Base-by-base conservation (phyloP, 2,329 filamentous ascomycete species). In the Botrytis hyacinthi region DNA sequence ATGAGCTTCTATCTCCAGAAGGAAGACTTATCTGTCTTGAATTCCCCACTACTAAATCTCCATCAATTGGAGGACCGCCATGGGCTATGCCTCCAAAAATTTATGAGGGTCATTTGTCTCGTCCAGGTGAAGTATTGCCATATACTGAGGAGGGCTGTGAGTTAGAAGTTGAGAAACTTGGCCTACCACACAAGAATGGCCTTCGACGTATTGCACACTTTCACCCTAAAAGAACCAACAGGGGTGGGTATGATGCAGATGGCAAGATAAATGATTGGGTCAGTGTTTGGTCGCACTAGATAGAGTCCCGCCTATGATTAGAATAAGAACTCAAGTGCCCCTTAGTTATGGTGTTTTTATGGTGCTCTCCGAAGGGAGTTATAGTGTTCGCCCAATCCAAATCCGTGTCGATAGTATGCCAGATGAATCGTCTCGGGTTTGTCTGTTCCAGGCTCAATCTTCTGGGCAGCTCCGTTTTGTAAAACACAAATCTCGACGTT, bases 381-480 rank as follows among this genome's bases (percentile, higher is more conserved):
- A 83, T 99, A 99, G 84, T 99, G 96, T 84, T 98, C 96, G 20
- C 96, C 96, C 68, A 99, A 85, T 1, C 95, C 95, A 82, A 97
- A 98, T 67, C 93, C 93, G 84, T 98, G 94, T 79, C 93, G 88
- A 83, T 98, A 98, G 83, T 98, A 99, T 51, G 94, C 95, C 82
- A 99, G 82, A 95, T 96, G 98, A 77, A 88, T 89, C 78, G 88
- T 88, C 77, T 84, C 85, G 71, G 82, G 81, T 35, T 83, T 85
- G 70, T 84, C 83, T 42, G 82, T 80, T 26, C 78, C 82, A 76
- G 89, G 87, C 78, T 87, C 86, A 75, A 98, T 93, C 77, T 88
- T 91, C 81, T 97, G 93, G 73, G 93, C 90, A 73, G 91, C 85
- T 7, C 94, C 94, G 81, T 95, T 92, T 79, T 98, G 95, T 75